A percentile compares a stretch with the other conserved stretches of the same genome.
Evolutionary conservation across 2,329 filamentous ascomycete genomes (phyloP).

Genomic region (Fonsecaea pedrosoi): DNA sequence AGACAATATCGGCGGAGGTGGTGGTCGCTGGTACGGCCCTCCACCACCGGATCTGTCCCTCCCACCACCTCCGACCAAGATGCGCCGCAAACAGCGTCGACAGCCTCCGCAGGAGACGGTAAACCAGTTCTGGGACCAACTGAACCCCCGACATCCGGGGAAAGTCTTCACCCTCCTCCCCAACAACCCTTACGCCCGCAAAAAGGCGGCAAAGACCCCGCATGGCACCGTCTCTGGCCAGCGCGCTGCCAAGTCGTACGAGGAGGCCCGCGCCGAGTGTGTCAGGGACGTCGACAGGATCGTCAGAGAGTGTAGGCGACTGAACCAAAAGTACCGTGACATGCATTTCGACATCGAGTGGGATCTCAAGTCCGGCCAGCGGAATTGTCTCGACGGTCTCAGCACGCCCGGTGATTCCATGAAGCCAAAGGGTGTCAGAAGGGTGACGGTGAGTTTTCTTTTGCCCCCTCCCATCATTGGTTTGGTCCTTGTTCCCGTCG

Average conservation of each 20-base stretch:
- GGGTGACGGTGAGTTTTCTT: constrained; percentile 61
- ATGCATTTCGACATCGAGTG: constrained; percentile 85
- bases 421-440: constrained; percentile 74
- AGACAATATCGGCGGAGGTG: constrained; percentile 26
- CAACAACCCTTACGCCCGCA: constrained; percentile 68
- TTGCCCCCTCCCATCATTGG: no score
- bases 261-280: constrained; percentile 74
- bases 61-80: constrained; percentile 17
- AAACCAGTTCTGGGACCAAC: constrained; percentile 75
- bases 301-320: constrained; percentile 69
- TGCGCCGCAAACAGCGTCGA: constrained; percentile 37
- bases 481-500: not conserved
- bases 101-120: constrained; percentile 68
- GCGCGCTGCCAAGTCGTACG: constrained; percentile 71
- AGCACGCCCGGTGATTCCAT: constrained; percentile 48
- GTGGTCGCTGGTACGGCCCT: constrained; percentile 23
- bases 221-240: constrained; percentile 61
- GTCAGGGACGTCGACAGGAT: constrained; percentile 65
- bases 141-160: constrained; percentile 72
- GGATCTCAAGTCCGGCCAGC: constrained; percentile 68
- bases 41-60: constrained; percentile 14
- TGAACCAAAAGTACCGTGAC: constrained; percentile 86
- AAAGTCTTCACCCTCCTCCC: constrained; percentile 76
- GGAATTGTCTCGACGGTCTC: constrained; percentile 61
- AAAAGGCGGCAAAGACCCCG: constrained; percentile 63